Evolutionary conservation across 768 basidiomycete species (phyloP), one percentile per base, ranked within the genome.

Genomic region (Naganishia antarctica): DNA sequence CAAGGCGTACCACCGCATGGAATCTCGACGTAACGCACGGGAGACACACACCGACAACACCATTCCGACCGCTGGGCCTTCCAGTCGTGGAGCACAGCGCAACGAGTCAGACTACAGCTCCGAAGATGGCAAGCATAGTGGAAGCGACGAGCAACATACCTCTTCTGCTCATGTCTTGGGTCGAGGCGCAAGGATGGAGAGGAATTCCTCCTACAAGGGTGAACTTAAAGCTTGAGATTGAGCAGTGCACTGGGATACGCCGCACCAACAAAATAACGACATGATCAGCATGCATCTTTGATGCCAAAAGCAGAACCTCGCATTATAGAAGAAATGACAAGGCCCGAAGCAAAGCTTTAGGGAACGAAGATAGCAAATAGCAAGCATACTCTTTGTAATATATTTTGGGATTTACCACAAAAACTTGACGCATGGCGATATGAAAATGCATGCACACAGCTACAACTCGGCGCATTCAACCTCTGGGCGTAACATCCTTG

Each of bases 1-100:
- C 2, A 2, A 53, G 21, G 63, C 63, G 1, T 47, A 64, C 21
- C 49, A 63, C 50, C 49, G 62, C 29, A 63, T 63, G 62, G 62
- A 40, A 21, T 26, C 49, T 28, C 62, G 62, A 41, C 32, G 34
- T 23, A 13, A 21, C 9, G 53, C 21, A 40, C 32, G 53, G 11
- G 53, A 37, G n/a, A 57, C 34, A 8, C 32, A 11, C 34, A 23
- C 18, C 32, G 34, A 37, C 37, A 26, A 25, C 37, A 37, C 23
- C 34, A 26, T 23, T 23, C 34, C 53, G n/a, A n/a, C 26, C 34
- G 21, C 53, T 26, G 34, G 21, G 6, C 53, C 53, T 25, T 23
- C 53, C n/a, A 7, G 28, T 2, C 29, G 9, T 13, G 18, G 6
- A 13, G 53, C 15, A 13, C 16, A 15, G 11, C 53, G 53, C 4